These are phyloP conservation scores for Xylaria cubensis DNA, from an alignment of 495 filamentous ascomycete genomes.

Conservation along the genomic window DNA sequence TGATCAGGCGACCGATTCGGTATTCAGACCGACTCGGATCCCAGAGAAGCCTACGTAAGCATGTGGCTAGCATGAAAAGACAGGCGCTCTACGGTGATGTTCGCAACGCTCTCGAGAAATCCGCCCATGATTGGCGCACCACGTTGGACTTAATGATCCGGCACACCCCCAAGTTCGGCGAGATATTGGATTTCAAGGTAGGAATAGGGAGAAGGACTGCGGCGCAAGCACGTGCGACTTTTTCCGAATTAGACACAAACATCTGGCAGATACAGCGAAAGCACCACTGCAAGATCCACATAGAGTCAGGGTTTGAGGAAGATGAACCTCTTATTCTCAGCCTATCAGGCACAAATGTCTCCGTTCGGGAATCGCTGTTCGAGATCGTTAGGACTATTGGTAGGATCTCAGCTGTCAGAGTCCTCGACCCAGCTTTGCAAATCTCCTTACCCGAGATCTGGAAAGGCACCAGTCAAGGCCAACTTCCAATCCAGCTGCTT, in stretches of 20 bases:
- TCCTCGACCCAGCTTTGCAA: conserved; percentile 24
- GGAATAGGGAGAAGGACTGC: conserved; percentile 31
- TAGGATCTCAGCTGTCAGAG: conserved; percentile 31
- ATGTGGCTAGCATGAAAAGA: conserved; percentile 24
- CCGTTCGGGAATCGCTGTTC: conserved; percentile 31
- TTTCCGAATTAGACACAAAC: conserved; percentile 34
- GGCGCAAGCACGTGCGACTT: conserved; percentile 26
- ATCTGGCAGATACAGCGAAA: conserved; percentile 34
- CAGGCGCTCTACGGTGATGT: conserved; percentile 24
- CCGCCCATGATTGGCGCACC: conserved; percentile 12
- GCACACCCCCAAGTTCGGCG: conserved; percentile 30
- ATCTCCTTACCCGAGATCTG: conserved; percentile 18
- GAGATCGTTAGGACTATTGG: conserved; percentile 33
- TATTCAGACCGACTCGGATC: background rate
- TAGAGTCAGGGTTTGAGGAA: conserved; percentile 23
- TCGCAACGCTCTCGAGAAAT: conserved; percentile 9
- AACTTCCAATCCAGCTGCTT: conserved; percentile 24
- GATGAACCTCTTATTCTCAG: conserved; percentile 30
- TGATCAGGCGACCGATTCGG: conserved; percentile 4
- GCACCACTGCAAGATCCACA: conserved; percentile 31
- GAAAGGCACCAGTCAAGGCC: conserved; percentile 5
- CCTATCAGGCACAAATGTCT: conserved; percentile 32
- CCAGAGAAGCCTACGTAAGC: conserved; percentile 29
- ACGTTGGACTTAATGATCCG: conserved; percentile 35
- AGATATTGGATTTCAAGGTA: conserved; percentile 34